Conservation (phyloP, 768 basidiomycete species). For the Favolaschia claudopus region DNA sequence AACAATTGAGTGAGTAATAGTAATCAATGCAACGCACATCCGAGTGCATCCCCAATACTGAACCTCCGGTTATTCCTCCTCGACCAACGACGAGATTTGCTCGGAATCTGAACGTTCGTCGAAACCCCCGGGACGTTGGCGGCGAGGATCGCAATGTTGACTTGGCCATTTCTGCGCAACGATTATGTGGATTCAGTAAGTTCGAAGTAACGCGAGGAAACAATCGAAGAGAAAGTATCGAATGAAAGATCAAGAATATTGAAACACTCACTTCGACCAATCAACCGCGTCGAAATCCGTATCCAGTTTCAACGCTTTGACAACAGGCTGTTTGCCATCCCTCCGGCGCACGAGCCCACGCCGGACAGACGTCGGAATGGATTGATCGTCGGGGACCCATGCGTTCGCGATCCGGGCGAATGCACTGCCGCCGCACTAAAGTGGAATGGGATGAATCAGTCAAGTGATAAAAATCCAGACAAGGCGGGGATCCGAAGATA, state of each 20-base stretch:
- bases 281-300: conserved; percentile 29
- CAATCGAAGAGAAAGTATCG: no score
- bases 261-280: conserved; percentile 11
- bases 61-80: no score
- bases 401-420: conserved; percentile 30
- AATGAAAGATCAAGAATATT: not conserved
- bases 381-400: conserved; percentile 30
- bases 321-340: conserved; percentile 17
- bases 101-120: not conserved
- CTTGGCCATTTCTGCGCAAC: not conserved
- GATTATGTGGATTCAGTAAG: no score
- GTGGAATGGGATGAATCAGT: no score
- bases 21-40: no score
- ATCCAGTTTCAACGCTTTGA: conserved; percentile 28
- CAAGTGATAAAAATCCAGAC: not conserved
- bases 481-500: not conserved
- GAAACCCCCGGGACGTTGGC: conserved; percentile 3
- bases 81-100: not conserved
- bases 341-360: conserved; percentile 20
- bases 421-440: conserved; percentile 32
- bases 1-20: no score
- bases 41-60: no score
- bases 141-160: conserved; percentile 3
- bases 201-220: no score
- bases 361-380: conserved; percentile 23